phyloP scores from a whole-genome alignment of 225 moss, liverwort and hornwort genomes.

The Anthoceros angustus region DNA sequence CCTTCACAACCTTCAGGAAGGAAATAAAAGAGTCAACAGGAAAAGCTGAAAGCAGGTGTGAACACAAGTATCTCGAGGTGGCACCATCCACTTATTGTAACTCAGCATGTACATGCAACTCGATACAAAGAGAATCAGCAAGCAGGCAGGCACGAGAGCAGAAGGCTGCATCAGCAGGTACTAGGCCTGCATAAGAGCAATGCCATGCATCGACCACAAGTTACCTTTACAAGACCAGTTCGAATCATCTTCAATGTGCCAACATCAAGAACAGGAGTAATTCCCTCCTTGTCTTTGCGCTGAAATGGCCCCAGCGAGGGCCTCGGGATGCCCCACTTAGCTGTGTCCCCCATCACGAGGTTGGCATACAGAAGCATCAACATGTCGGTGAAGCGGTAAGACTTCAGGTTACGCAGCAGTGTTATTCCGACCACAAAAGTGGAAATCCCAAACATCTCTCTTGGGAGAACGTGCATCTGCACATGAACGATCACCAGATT shows the following conservation, averaged over 20 bases:
- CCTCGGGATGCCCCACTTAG: conserved; percentile 45
- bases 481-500: too few species aligned
- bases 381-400: not conserved
- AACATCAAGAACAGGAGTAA: conserved; percentile 80
- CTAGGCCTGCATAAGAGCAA: too few species aligned
- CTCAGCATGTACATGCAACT: too few species aligned
- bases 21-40: too few species aligned
- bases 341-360: conserved; percentile 43
- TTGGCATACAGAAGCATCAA: conserved; percentile 25
- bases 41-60: too few species aligned
- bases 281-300: conserved; percentile 43
- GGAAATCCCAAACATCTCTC: conserved; percentile 18
- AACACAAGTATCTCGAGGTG: too few species aligned
- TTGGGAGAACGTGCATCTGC: conserved; percentile 23
- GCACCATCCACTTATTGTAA: too few species aligned
- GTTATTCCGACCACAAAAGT: not conserved
- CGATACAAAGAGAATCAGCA: too few species aligned
- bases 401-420: not conserved
- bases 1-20: not conserved
- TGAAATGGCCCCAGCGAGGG: conserved; percentile 62
- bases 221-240: conserved; percentile 65
- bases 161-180: too few species aligned
- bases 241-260: conserved; percentile 70
- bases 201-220: not conserved
- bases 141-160: too few species aligned